phyloP scores from a whole-genome alignment of 495 filamentous ascomycete genomes.

The Aspergillus carlsbadensis region DNA sequence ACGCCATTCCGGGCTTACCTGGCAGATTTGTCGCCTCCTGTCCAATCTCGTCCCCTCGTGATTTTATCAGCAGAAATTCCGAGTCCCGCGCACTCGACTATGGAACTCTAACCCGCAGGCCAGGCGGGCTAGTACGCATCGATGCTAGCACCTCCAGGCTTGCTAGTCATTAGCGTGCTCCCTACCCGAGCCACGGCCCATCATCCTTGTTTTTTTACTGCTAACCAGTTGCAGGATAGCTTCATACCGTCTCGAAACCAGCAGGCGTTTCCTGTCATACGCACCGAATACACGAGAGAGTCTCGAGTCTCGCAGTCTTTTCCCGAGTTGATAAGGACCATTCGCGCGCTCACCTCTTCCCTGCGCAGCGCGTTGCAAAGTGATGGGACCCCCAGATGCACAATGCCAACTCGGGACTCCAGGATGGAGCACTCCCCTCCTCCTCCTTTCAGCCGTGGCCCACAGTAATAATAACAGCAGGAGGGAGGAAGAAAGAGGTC shows the following conservation, averaged over 20 bases:
- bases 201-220: slow-evolving; percentile 1
- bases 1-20: slow-evolving; percentile 11
- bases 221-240: slow-evolving; percentile 21
- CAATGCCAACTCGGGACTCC: slow-evolving; percentile 9
- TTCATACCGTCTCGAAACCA: slow-evolving; percentile 14
- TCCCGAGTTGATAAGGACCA: not conserved
- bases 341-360: not conserved
- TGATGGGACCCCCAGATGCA: not conserved
- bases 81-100: slow-evolving; percentile 22
- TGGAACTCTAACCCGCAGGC: slow-evolving; percentile 10
- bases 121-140: slow-evolving; percentile 1
- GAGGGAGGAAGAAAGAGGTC: not conserved
- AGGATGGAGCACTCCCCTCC: not conserved
- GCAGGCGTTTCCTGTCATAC: slow-evolving; percentile 4
- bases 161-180: slow-evolving; percentile 6
- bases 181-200: slow-evolving; percentile 19
- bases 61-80: slow-evolving; percentile 23
- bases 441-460: slow-evolving; percentile 5
- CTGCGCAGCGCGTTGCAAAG: not conserved
- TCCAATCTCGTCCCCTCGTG: slow-evolving; percentile 14
- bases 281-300: not conserved
- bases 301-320: not conserved
- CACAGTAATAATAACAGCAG: not conserved
- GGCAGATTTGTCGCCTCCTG: not conserved
- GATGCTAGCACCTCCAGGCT: not conserved